Evolutionary conservation across 257 asterid species (phyloP).

Genomic region (Forsythia suspensa): DNA sequence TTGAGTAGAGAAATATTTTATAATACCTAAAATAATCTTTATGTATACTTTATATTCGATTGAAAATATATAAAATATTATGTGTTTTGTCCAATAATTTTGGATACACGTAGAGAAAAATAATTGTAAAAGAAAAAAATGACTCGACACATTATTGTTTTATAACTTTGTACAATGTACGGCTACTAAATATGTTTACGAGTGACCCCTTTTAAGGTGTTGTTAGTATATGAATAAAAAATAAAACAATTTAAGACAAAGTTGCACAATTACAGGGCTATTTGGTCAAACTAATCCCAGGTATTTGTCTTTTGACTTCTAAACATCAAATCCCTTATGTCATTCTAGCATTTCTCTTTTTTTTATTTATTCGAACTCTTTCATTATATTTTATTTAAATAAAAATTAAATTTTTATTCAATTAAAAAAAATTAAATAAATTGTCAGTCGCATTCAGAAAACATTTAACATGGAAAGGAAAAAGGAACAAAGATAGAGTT

Average conservation of each 20-base stretch:
- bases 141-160: neutral
- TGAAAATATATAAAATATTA: too few relatives aligned
- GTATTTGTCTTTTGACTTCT: neutral
- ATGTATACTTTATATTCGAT: too few relatives aligned
- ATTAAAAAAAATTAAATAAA: neutral
- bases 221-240: neutral
- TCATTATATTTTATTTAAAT: neutral
- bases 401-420: neutral
- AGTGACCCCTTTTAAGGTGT: neutral
- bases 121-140: too few relatives aligned
- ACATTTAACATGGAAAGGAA: neutral
- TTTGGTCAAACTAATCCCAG: neutral
- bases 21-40: too few relatives aligned
- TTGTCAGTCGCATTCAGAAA: neutral
- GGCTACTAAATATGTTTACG: neutral
- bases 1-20: too few relatives aligned
- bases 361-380: neutral
- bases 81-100: too few relatives aligned
- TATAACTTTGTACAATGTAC: too few relatives aligned
- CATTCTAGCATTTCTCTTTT: neutral
- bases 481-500: slow-evolving; percentile 1
- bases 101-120: neutral
- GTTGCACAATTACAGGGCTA: neutral
- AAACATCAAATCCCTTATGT: neutral
- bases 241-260: neutral